Percentiles rank a stretch among this genome's conserved stretches.
These are phyloP conservation scores for Pisolithus thermaeus DNA, from an alignment of 1,284 basidiomycete genomes.

Conservation along the genomic window DNA sequence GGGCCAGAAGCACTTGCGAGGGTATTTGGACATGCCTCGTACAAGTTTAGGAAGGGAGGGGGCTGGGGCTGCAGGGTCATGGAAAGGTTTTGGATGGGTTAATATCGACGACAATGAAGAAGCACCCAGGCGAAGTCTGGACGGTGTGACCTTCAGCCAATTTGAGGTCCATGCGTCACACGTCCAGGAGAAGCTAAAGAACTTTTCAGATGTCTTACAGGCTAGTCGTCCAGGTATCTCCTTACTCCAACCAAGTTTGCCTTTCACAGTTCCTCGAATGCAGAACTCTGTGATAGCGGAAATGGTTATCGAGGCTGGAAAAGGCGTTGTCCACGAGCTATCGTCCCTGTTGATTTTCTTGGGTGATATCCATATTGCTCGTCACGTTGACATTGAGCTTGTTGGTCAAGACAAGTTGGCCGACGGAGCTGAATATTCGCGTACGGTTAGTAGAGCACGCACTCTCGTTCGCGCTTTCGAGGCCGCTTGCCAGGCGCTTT, in stretches of 20 bases:
- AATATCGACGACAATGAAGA: conserved; percentile 28
- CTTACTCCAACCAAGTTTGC: not conserved
- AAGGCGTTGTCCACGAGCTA: conserved; percentile 32
- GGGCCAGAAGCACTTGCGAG: conserved; percentile 19
- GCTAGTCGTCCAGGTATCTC: conserved; percentile 19
- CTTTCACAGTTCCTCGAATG: not conserved
- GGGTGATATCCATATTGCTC: conserved; percentile 47
- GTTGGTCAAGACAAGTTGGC: conserved; percentile 28
- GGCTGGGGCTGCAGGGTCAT: conserved; percentile 27
- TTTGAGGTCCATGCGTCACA: conserved; percentile 14
- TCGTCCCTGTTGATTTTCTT: conserved; percentile 40
- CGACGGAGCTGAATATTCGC: conserved; percentile 33
- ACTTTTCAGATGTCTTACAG: conserved; percentile 16
- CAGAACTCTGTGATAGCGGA: conserved; percentile 13
- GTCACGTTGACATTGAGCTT: conserved; percentile 47
- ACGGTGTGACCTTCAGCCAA: conserved; percentile 17
- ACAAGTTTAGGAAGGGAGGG: conserved; percentile 15
- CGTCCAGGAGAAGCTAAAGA: conserved; percentile 16
- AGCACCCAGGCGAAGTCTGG: conserved; percentile 24
- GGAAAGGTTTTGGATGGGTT: conserved; percentile 31
- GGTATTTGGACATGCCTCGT: conserved; percentile 20
- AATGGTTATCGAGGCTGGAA: conserved; percentile 19
- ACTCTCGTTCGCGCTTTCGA: conserved; percentile 46
- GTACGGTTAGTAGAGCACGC: conserved; percentile 42
- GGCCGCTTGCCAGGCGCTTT: conserved; percentile 43